Evolutionary conservation across 2,329 filamentous ascomycete species (phyloP).

Genomic region (Aspergillus sp.): DNA sequence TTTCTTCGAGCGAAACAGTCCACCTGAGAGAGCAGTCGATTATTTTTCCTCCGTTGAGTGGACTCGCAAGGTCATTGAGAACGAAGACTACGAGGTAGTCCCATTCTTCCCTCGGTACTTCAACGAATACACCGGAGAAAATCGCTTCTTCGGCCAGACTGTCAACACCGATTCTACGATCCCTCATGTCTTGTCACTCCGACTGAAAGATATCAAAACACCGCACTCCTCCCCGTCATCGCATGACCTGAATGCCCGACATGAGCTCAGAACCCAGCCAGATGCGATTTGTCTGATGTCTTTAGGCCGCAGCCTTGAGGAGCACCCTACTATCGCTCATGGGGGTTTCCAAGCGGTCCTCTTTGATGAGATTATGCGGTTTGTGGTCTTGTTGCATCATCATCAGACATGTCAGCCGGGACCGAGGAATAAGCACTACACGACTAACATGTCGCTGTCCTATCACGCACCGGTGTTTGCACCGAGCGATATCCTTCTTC

Average conservation of each 20-base stretch:
- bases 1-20: neutral
- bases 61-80: neutral
- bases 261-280: neutral
- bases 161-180: conserved; percentile 1
- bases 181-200: neutral
- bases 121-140: neutral
- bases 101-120: conserved; percentile 3
- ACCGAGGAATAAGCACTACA: neutral
- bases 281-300: conserved; percentile 2
- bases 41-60: conserved; percentile 2
- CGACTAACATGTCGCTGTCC: conserved; percentile 1
- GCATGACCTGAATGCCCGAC: neutral
- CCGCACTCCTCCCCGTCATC: neutral
- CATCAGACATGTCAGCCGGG: neutral
- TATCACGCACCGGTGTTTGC: conserved; percentile 1
- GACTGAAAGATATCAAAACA: neutral
- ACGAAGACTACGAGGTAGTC: neutral
- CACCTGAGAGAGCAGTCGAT: neutral
- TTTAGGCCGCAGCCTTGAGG: neutral
- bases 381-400: conserved; percentile 2
- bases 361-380: conserved; percentile 5
- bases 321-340: neutral
- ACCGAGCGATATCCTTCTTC: neutral
- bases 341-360: conserved; percentile 1
- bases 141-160: conserved; percentile 1